Evolutionary conservation across 75 land plant species (phyloP).

Genomic region (Picea sitchensis): DNA sequence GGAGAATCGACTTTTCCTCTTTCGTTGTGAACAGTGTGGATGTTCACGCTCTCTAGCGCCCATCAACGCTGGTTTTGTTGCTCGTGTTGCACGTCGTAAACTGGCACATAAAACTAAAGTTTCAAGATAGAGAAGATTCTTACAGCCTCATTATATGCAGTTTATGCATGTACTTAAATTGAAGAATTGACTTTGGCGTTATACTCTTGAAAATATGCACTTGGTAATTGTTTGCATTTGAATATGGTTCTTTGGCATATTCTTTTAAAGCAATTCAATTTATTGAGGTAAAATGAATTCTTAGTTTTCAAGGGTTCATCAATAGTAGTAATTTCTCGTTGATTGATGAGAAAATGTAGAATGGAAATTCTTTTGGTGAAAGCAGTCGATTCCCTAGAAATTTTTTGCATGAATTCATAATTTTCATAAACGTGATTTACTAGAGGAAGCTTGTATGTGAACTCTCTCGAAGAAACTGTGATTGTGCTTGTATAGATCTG

Average conservation of each 20-base stretch:
- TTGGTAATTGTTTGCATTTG: not conserved
- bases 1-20: constrained; percentile 83
- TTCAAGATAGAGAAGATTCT: not conserved
- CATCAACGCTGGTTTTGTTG: constrained; percentile 88
- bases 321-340: no score
- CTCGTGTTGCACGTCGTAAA: constrained; percentile 75
- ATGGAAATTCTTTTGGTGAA: no score
- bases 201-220: not conserved
- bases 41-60: constrained; percentile 80
- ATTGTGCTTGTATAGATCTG: no score
- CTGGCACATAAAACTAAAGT: constrained; percentile 38
- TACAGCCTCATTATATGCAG: not conserved
- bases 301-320: no score
- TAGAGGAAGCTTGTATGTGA: no score
- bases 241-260: not conserved
- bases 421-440: no score
- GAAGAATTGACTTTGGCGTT: not conserved
- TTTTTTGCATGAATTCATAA: no score
- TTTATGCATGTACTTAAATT: not conserved
- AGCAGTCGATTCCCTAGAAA: no score
- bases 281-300: no score
- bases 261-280: not conserved
- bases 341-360: no score
- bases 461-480: no score
- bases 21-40: constrained; percentile 93